A percentile compares a stretch with the other conserved stretches of the same genome.
Evolutionary conservation across 495 filamentous ascomycete genomes (phyloP).

Genomic region (Baudoinia panamericana): DNA sequence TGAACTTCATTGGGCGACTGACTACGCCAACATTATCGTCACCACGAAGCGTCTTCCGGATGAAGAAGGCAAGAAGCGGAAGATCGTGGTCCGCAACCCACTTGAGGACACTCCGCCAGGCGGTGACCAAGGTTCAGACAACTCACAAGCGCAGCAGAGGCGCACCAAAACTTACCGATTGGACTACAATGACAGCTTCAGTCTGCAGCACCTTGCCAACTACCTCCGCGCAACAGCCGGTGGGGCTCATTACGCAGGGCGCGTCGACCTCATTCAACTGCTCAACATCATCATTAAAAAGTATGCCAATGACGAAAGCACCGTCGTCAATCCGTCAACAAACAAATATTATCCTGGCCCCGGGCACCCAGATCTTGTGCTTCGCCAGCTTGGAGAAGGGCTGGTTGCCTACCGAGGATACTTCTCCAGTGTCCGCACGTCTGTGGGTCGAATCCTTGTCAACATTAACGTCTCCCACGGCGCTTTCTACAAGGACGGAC

Average conservation of each 20-base stretch:
- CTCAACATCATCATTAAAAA: conserved; percentile 40
- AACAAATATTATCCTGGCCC: conserved; percentile 26
- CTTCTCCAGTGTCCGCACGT: conserved; percentile 36
- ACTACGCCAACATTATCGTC: conserved; percentile 24
- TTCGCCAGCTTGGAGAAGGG: conserved; percentile 26
- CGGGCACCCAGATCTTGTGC: conserved; percentile 9
- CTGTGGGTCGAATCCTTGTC: conserved; percentile 31
- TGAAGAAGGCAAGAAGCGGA: conserved; percentile 3
- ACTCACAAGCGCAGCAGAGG: neutral
- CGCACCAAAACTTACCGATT: too few relatives aligned
- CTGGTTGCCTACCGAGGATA: conserved; percentile 36
- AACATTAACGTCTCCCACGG: conserved; percentile 38
- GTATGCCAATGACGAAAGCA: conserved; percentile 29
- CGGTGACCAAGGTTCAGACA: neutral
- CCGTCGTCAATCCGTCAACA: conserved; percentile 23
- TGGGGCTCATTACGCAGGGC: conserved; percentile 16
- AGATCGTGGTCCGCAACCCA: conserved; percentile 8
- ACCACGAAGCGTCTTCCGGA: conserved; percentile 20
- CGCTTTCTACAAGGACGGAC: conserved; percentile 31
- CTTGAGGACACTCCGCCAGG: too few relatives aligned
- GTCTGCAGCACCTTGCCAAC: conserved; percentile 22
- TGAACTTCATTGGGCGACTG: conserved; percentile 17
- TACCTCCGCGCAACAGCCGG: conserved; percentile 24
- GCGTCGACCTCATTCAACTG: conserved; percentile 31
- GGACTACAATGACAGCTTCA: conserved; percentile 17